Base-by-base conservation (phyloP, 2,329 filamentous ascomycete species). In the Leptographium procerum region DNA sequence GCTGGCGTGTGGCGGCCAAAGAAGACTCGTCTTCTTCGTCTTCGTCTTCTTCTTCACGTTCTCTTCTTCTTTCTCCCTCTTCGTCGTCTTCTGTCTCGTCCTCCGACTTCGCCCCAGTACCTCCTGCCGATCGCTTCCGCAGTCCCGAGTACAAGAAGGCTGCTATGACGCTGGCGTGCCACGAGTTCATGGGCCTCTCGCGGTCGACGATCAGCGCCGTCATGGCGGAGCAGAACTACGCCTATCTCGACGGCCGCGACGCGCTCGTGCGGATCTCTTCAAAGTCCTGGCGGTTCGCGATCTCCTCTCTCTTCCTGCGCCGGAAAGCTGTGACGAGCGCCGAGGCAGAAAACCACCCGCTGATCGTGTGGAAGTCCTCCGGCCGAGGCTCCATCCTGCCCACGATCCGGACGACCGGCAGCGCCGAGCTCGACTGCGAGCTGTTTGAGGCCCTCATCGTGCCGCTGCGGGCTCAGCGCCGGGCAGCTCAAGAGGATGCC, bases 141-240 rank as follows among this genome's bases (percentile, higher is more conserved):
- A 85, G 80, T 55, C 71, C 74, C 4, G 77, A 76, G 55, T 94
- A 94, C 71, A 84, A 84, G 63, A 75, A 79, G 60, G 87, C 88
- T 9, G 87, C 86, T 9, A 83, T 82, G 67, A 71, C 74, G n/a
- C 74, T 88, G 28, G 80, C 88, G 28, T 86, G 83, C 70, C 80
- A 84, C 59, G 89, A 94, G 70, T 94, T 92, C 73, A 86, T 84
- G 65, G 86, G 84, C 24, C 73, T 92, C 48, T 84, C 86, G 14
- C 81, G 82, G 59, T 88, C 87, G 1, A 84, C 87, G 4, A 87
- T 92, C 70, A 83, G 85, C 66, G 88, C 86, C 10, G 88, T 94
- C 9, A 78, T 94, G 53, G 88, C 88, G 55, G 89, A 94, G 69
- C 83, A 81, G 66, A 94, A 94, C 71, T 85, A 88, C 70, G 87